phyloP scores from a whole-genome alignment of 148 eudicot genomes.

The Chenopodium suecicum region DNA sequence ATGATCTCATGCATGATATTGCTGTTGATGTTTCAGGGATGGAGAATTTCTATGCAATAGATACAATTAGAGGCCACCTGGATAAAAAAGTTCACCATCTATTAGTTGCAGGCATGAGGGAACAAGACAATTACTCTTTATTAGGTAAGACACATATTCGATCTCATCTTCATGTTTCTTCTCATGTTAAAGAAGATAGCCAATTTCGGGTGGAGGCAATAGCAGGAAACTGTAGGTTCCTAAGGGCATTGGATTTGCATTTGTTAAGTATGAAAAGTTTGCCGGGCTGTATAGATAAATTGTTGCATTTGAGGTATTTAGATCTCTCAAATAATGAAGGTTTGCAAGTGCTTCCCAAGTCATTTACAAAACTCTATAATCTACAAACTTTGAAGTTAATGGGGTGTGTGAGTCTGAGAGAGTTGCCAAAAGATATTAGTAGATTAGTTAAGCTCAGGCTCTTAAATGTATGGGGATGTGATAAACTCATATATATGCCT shows the following conservation, averaged over 20 bases:
- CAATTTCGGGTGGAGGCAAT: not conserved
- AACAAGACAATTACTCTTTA: not conserved
- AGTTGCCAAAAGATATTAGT: not conserved
- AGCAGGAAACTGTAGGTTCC: not conserved
- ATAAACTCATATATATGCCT: not conserved
- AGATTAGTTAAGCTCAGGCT: not conserved
- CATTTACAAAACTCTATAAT: too few species aligned
- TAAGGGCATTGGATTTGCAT: not conserved
- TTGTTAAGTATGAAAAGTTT: not conserved
- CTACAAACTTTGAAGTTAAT: too few species aligned
- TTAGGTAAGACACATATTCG: not conserved
- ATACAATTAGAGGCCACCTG: not conserved
- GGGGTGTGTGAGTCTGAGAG: too few species aligned
- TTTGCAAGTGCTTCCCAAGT: too few species aligned
- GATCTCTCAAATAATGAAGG: too few species aligned
- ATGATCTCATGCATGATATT: not conserved
- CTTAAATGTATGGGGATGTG: not conserved
- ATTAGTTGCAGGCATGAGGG: too few species aligned
- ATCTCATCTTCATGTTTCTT: not conserved
- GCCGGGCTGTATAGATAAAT: conserved; percentile 4
- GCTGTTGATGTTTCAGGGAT: not conserved
- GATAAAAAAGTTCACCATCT: not conserved
- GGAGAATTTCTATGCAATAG: not conserved
- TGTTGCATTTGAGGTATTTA: not conserved
- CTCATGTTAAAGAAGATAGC: not conserved